phyloP scores from a whole-genome alignment of 2,329 filamentous ascomycete genomes.

The Fusarium nelsonii region DNA sequence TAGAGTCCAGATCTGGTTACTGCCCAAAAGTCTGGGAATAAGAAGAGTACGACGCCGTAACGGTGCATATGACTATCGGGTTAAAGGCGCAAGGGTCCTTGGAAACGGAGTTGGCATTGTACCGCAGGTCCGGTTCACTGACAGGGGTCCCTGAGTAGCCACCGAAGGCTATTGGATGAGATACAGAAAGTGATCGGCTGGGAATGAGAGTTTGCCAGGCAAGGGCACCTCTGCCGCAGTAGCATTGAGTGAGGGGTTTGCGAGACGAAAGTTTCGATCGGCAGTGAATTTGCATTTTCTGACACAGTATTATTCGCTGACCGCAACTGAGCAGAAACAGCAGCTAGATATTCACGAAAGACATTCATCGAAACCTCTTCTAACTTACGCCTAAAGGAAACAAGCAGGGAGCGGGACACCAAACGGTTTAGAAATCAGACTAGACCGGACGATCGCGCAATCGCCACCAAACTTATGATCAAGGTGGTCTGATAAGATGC shows the following conservation, averaged over 20 bases:
- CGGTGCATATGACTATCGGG: background rate
- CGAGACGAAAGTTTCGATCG: background rate
- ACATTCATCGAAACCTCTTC: background rate
- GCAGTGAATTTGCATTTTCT: background rate
- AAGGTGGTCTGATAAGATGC: background rate
- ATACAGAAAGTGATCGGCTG: background rate
- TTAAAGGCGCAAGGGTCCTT: background rate
- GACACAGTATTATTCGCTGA: background rate
- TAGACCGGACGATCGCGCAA: background rate
- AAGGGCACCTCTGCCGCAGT: background rate
- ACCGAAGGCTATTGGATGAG: background rate
- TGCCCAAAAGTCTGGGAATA: background rate
- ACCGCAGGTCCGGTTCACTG: slow-evolving; percentile 6
- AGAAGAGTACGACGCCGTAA: background rate
- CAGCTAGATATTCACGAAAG: background rate
- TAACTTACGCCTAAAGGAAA: no score
- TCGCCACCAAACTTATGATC: background rate
- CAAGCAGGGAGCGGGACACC: background rate
- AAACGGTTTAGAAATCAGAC: background rate
- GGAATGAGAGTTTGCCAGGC: background rate
- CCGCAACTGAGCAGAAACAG: background rate
- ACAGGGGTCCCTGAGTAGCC: background rate
- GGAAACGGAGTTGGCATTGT: slow-evolving; percentile 6
- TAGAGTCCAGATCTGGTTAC: background rate
- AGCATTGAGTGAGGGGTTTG: slow-evolving; percentile 1